Evolutionary conservation across 1,139 yeast species (phyloP), one percentile per base, ranked within the genome.

Genomic region (Sugiyamaella sp.): DNA sequence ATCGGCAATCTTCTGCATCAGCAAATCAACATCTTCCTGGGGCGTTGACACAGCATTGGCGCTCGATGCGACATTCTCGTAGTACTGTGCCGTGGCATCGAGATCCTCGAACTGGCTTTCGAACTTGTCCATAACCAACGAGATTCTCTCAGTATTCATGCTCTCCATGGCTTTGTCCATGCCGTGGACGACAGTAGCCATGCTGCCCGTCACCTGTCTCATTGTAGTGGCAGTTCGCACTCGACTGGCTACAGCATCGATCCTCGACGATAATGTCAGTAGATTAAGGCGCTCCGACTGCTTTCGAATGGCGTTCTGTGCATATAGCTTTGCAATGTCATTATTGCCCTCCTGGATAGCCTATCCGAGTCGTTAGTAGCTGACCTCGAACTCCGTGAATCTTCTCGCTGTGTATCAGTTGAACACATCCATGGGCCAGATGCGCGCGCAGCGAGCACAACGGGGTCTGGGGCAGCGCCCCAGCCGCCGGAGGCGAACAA

Each of bases 181-280:
- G 12, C 98, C 98, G 64, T 79, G 82, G 51, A 95, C 95, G 8
- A 93, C 97, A 56, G 81, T 85, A 3, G 95, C 81, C 98, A 95
- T 93, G 63, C 90, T 91, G 0, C 95, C 93, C 0, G 97, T 89
- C 4, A 93, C 97, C 49, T 87, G 82, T 41, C 96, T 79, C 99
- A 93, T 93, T 0, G 98, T 91, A 3, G 91, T 97, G 0, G 99
- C 98, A 0, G 99, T 95, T 66, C 93, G 98, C 1, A 95, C 96
- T 56, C 99, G 74, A 8, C 95, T 86, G 0, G 98, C 96, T 25
- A 95, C 99, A 0, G 98, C 95, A 70, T 95, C 99, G 32, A 95
- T 89, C 54, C 98, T 74, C 0, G 96, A 88, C 0, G 97, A 87
- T 57, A 95, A 76, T 60, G 95, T 79, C 52, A 95, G 75, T 57